A percentile compares a stretch with the other conserved stretches of the same genome.
phyloP scores from a whole-genome alignment of 352 stramenopile species.

The Blastocystis hominis region DNA sequence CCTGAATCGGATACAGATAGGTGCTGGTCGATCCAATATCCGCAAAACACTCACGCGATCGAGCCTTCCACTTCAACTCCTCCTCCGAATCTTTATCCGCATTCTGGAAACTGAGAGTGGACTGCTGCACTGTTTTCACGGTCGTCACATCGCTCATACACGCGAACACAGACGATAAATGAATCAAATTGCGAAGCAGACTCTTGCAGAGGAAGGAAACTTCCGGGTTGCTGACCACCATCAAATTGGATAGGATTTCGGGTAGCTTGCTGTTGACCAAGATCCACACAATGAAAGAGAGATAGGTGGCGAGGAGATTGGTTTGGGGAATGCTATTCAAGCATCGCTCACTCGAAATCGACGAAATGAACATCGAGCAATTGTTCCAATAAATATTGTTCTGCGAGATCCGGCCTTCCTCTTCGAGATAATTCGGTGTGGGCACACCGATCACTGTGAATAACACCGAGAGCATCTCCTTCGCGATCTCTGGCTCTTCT shows the following conservation, averaged over 20 bases:
- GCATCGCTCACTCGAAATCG: neutral
- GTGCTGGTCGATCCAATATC: constrained; percentile 7
- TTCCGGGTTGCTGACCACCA: neutral
- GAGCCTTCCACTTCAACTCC: constrained; percentile 3
- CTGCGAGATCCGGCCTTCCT: neutral
- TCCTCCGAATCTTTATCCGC: neutral
- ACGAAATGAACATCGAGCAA: constrained; percentile 35
- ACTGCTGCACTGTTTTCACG: neutral
- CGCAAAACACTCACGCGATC: neutral
- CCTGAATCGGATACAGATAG: constrained; percentile 33
- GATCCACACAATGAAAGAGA: constrained; percentile 17
- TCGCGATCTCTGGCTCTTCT: constrained; percentile 26
- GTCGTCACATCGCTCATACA: constrained; percentile 6
- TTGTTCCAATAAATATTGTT: constrained; percentile 37
- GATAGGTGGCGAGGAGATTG: constrained; percentile 34
- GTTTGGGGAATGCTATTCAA: neutral
- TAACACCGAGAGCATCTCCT: constrained; percentile 35
- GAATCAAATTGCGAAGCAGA: constrained; percentile 30
- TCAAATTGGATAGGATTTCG: constrained; percentile 54
- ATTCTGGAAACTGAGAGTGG: neutral
- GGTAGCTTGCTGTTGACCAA: constrained; percentile 58
- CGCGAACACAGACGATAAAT: constrained; percentile 39
- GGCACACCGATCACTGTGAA: constrained; percentile 48
- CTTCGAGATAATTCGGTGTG: neutral
- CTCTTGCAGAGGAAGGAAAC: constrained; percentile 43